Evolutionary conservation across 2,329 filamentous ascomycete genomes (phyloP).

Genomic region (Aspergillus glaucus): DNA sequence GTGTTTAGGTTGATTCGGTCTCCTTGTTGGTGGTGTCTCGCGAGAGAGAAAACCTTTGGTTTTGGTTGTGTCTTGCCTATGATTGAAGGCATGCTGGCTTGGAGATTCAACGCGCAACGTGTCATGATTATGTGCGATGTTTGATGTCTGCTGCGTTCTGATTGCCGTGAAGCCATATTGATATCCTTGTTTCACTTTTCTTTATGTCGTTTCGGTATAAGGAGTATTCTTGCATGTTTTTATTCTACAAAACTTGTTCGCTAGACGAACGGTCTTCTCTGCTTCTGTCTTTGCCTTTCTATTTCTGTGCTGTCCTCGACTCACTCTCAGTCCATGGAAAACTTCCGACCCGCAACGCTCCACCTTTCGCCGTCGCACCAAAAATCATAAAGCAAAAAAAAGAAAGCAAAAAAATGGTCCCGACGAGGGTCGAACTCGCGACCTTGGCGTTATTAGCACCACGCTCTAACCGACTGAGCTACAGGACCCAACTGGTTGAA

Average conservation of each 20-base stretch:
- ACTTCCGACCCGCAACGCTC: neutral
- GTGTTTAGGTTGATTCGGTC: neutral
- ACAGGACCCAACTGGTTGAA: constrained; percentile 4
- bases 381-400: neutral
- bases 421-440: constrained; percentile 12
- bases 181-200: neutral
- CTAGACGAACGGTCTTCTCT: neutral
- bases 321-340: neutral
- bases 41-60: too few relatives aligned
- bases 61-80: too few relatives aligned
- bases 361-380: neutral
- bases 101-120: constrained; percentile 3
- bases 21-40: too few relatives aligned
- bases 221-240: too few relatives aligned
- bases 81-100: constrained; percentile 1
- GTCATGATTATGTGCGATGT: constrained; percentile 1
- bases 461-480: constrained; percentile 12
- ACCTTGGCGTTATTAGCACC: constrained; percentile 11
- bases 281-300: neutral
- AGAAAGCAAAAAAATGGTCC: constrained; percentile 3
- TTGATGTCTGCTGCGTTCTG: neutral
- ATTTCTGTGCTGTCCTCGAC: neutral
- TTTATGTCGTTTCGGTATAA: neutral
- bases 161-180: neutral
- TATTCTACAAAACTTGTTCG: neutral